Evolutionary conservation across 1,139 yeast species (phyloP).

Genomic region (Meyerozyma carpophila): DNA sequence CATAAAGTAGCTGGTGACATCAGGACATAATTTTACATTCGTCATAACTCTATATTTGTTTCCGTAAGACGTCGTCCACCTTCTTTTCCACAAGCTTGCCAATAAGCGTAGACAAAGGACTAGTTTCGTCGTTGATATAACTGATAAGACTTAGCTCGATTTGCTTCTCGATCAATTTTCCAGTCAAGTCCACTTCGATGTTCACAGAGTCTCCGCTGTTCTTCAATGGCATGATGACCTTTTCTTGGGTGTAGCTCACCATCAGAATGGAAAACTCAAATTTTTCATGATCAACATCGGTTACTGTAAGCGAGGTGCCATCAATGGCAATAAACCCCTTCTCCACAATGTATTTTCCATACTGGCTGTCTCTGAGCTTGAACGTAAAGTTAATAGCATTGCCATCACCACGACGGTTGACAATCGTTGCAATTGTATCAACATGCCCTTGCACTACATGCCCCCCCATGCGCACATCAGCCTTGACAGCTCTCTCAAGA

Average conservation of each 20-base stretch:
- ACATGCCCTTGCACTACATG: constrained; percentile 98
- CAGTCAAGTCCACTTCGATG: constrained; percentile 91
- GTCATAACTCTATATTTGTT: too few relatives aligned
- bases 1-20: not conserved
- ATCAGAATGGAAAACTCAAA: constrained; percentile 78
- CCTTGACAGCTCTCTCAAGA: constrained; percentile 80
- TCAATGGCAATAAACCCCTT: constrained; percentile 91
- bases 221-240: constrained; percentile 70
- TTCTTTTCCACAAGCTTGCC: constrained; percentile 48
- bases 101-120: constrained; percentile 39
- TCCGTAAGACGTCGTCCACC: constrained; percentile 14
- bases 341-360: constrained; percentile 76
- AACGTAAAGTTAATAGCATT: constrained; percentile 78
- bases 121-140: constrained; percentile 44
- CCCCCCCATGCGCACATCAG: constrained; percentile 90
- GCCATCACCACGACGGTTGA: constrained; percentile 53
- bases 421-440: constrained; percentile 77
- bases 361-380: constrained; percentile 58
- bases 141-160: constrained; percentile 51
- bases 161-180: constrained; percentile 87
- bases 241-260: constrained; percentile 85
- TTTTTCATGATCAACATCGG: constrained; percentile 56
- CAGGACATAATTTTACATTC: too few relatives aligned
- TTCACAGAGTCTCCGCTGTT: constrained; percentile 63
- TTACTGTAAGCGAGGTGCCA: constrained; percentile 91